Evolutionary conservation across 345 rosid genomes (phyloP), one percentile per base, ranked within the genome.

Genomic region (Acer campestre): DNA sequence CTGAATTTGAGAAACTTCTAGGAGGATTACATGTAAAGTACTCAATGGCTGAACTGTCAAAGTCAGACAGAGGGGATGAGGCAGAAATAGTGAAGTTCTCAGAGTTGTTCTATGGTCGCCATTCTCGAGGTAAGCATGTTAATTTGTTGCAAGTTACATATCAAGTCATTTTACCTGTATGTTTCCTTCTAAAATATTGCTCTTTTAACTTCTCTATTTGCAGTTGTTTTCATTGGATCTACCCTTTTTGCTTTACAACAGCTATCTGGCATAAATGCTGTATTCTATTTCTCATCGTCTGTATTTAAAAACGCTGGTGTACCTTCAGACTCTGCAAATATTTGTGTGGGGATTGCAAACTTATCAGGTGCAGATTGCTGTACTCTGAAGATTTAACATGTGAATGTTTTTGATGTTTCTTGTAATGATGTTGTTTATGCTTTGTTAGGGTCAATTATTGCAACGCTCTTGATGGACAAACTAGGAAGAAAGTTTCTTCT

Each of bases 211-310:
- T 82, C 82, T 83, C 78, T 51, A 74, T 89, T 83, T 89, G 98
- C 99, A 95, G 99, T 95, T 93, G 83, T 95, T 90, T 95, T 86
- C 89, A 88, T 90, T 87, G 98, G 98, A 77, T 90, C 96, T 87
- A 69, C 88, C 83, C 96, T 95, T 89, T 93, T 87, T 89, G 97
- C 92, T 86, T 89, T 95, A 85, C 99, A 95, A 89, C 98, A 95
- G 88, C 89, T 95, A 78, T 95, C 98, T 61, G 98, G 99, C 78
- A 93, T 92, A 89, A 95, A 95, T 81, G 95, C 97, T 70, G 90
- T 95, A 72, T 95, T 95, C 89, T 95, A 92, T 87, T 93, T 93
- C 88, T 95, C 98, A 77, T 93, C 99, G 66, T 85, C 95, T 58
- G 97, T 95, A 79, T 93, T 95, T 88, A 91, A 88, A 88, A 95